Evolutionary conservation across 2,329 filamentous ascomycete species (phyloP).

Genomic region (Aureobasidium subglaciale): DNA sequence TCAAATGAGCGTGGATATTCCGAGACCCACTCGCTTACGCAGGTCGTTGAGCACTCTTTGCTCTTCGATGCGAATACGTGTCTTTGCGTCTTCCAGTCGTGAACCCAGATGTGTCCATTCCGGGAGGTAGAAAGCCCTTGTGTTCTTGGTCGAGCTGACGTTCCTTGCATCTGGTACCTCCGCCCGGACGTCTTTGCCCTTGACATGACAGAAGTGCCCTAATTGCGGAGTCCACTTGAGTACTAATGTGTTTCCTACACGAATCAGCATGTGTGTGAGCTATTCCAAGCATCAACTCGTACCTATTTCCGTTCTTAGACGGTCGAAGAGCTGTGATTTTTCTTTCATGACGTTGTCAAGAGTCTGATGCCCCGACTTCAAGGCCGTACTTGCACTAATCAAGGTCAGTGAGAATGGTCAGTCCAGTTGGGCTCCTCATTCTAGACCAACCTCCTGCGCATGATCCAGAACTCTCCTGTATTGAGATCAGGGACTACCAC

Average conservation of each 20-base stretch:
- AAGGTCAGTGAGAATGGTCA: background rate
- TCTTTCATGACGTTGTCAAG: conserved; percentile 55
- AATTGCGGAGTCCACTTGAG: conserved; percentile 81
- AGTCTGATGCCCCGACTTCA: conserved; percentile 61
- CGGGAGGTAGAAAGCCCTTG: conserved; percentile 73
- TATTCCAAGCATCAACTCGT: no score
- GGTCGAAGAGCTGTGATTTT: conserved; percentile 53
- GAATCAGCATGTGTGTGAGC: background rate
- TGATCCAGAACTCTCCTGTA: conserved; percentile 53
- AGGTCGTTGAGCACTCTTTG: conserved; percentile 68
- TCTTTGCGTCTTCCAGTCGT: conserved; percentile 67
- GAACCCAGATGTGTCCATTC: conserved; percentile 80
- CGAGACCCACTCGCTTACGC: conserved; percentile 51
- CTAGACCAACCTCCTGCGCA: conserved; percentile 40
- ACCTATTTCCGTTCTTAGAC: conserved; percentile 54
- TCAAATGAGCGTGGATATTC: background rate
- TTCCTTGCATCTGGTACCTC: conserved; percentile 41
- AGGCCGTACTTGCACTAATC: conserved; percentile 52
- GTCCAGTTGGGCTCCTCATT: background rate
- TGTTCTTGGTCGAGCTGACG: conserved; percentile 74
- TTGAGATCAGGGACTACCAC: conserved; percentile 17
- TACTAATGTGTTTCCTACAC: conserved; percentile 49
- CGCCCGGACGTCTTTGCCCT: conserved; percentile 62
- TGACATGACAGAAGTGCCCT: conserved; percentile 86
- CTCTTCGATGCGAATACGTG: conserved; percentile 78